Evolutionary conservation across 2,329 filamentous ascomycete species (phyloP), one percentile per base, ranked within the genome.

Genomic region (Claviceps monticola): DNA sequence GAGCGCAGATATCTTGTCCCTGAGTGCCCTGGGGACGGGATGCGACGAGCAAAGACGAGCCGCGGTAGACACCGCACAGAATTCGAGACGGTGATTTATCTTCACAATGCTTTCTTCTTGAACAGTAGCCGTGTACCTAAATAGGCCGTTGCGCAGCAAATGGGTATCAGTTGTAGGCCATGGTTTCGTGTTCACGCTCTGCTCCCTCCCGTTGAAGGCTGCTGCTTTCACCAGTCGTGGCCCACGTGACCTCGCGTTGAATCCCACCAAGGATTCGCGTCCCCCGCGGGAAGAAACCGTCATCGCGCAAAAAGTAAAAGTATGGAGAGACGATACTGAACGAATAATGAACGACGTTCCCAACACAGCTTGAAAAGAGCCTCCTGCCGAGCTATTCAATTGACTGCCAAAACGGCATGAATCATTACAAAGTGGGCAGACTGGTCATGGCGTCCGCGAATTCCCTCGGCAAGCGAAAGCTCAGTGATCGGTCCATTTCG

Each of bases 401-500:
- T 34, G 29, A 34, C 29, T 34, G 29, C 29, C 29, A 11, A 34
- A 34, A 11, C 4, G 29, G 38, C 2, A 43, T 46, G 29, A 38
- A 42, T 9, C 17, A n/a, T 5, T 14, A 6, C 26, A 51, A 51
- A 38, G 13, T 34, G 11, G 21, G 6, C 17, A 26, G 51, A 21
- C 41, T 55, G 29, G 26, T 16, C 29, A 67, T 67, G 64, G 52
- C 59, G 17, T 53, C 64, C 9, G 43, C 57, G 41, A 55, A 54
- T 43, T 49, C 56, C 11, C 34, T 58, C 5, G 42, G 46, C 23
- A 71, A 71, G 56, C 65, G 69, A 44, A 69, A 68, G 53, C 60
- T 63, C 21, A 50, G 60, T 49, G 70, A 72, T 41, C 66, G 64
- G 29, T 59, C 72, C 19, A 69, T 79, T 52, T 79, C 76, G 41